Evolutionary conservation across 441 rosid genomes (phyloP), one percentile per base, ranked within the genome.

Genomic region (Adansonia rubrostipa): DNA sequence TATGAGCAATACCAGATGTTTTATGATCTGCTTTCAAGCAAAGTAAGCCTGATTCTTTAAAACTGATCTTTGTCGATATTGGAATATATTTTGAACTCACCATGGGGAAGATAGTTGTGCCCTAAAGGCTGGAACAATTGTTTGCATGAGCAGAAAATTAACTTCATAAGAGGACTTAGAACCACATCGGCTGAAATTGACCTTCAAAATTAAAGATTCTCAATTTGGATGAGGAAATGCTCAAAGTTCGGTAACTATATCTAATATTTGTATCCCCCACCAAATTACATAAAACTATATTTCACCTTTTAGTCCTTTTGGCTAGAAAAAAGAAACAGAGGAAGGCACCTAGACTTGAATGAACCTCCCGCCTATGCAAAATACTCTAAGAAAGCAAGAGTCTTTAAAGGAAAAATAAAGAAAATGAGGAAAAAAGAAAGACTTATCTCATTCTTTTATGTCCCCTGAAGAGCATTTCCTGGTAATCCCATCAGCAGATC

Each of bases 191-290:
- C 68, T 83, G 82, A 82, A 83, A 85, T 79, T 84, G 86, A 85
- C 87, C 87, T 69, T 83, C 84, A 87, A 86, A 83, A 84, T 80
- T 84, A 89, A 83, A 83, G 80, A 78, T 54, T 80, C 82, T 82
- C 79, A 57, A 48, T 57, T 78, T 75, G 53, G 47, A 78, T 54
- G 17, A 75, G 77, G 84, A 77, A 78, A 63, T 84, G 85, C 64
- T 77, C 75, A 56, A 64, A 74, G 53, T 78, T 87, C 78, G 60
- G 84, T 84, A 75, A 22, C 75, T 80, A 76, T 76, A 70, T 40
- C 66, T 73, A 73, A 73, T 42, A 57, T 73, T 74, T 76, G 79
- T 75, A 87, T 82, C 83, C 89, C 86, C 84, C 70, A 77, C 78
- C 79, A 73, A 80, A 74, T 78, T 80, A 84, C 87, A 77, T 70